Base-by-base conservation (phyloP, 2,329 filamentous ascomycete genomes). In the Chaetothyriales sp. region DNA sequence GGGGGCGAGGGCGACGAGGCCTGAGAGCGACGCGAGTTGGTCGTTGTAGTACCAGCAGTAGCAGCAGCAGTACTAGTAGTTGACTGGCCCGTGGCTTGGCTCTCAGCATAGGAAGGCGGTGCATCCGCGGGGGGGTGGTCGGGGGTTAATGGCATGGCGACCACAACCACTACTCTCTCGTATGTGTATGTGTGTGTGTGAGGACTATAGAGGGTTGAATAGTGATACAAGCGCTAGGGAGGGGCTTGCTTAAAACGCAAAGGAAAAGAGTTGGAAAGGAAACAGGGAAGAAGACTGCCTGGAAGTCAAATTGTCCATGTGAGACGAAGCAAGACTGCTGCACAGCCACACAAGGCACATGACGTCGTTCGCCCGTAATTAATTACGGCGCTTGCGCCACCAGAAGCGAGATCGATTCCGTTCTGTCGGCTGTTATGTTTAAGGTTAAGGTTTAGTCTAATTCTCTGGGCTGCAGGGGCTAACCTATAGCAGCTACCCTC, bases 61-160 rank as follows among this genome's bases (percentile, higher is more conserved):
- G 22, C 6, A 25, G 22, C 22, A 25, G 22, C 6, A 7, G 57
- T 44, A 45, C 25, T 48, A 43, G 55, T 48, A 9, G 49, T 52
- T 12, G 60, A 58, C 22, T 53, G 57, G 4, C 58, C 55, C 2
- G 60, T 62, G 22, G 61, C 62, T 44, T 63, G 53, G 32, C 32
- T 39, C 32, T 39, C 32, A 10, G 61, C 60, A 51, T 70, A 70
- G 0, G 66, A 62, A 32, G 68, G 67, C 18, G 67, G 68, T 5
- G 63, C 53, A 26, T 63, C 61, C 44, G 44, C 2, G 25, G 55
- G 55, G 2, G 42, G 2, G 20, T 53, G 55, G 3, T 48, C 47
- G 5, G 53, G 51, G 32, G 10, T 15, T 39, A 39, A 39, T 15
- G 32, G 10, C 55, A 57, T 57, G 46, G 19, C 52, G 44, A 9